Evolutionary conservation across 176 grass and related monocot genomes (phyloP), one percentile per base, ranked within the genome.

Genomic region (Carex scoparia): DNA sequence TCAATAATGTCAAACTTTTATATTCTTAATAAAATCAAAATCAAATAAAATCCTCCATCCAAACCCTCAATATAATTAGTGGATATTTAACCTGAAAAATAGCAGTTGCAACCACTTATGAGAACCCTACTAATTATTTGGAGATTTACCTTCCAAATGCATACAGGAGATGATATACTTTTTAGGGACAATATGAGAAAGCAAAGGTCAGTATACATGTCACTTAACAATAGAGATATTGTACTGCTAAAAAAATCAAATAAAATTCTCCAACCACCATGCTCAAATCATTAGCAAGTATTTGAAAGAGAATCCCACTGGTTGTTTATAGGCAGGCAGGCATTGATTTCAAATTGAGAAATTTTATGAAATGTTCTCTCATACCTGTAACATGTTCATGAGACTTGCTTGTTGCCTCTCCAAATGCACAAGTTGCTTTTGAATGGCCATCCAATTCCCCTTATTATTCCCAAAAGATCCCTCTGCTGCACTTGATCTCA

Each of bases 381-480:
- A 46, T 86, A 99, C 96, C 96, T 99, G 97, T 81, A 99, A 79
- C 93, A 99, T 95, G 89, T 92, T 99, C 93, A 96, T 90, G 32
- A 99, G 90, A 89, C 90, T 88, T 10, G 97, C 78, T 90, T 99
- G 97, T 81, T 99, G 97, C 63, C 91, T 94, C 91, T 99, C 97
- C 82, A 99, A 74, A 48, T 90, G 93, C 16, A 87, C 62, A 28
- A 99, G 78, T 32, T 99, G 97, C 69, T 87, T 95, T 62, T 95
- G 97, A 89, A 99, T 94, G 0, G 86, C 88, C 76, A 93, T 80
- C 93, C 90, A 99, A 86, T 87, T 99, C 27, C 84, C 87, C 85
- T 91, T 98, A 85, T 91, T 94, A 81, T 84, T 98, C 72, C 91
- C 84, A 65, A 87, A 92, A 54, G 92, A 87, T 0, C 92, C 89